Conservation (phyloP, 306 rosid species). For the Crataegus laevigata region DNA sequence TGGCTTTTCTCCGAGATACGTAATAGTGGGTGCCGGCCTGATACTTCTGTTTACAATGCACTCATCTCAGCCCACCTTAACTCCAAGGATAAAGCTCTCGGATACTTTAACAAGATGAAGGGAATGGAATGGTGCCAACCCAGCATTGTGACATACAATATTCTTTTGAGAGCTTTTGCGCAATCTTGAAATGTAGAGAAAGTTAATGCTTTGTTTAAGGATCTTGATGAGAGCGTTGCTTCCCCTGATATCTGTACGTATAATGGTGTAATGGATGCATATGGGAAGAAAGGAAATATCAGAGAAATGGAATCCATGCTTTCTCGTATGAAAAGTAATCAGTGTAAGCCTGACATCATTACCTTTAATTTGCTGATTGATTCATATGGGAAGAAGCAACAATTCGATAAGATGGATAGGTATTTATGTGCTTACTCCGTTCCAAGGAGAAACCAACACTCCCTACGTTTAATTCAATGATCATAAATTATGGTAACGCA, state of each 20-base stretch:
- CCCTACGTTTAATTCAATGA: conserved; percentile 91
- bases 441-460: conserved; percentile 77
- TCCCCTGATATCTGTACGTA: conserved; percentile 70
- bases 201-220: conserved; percentile 68
- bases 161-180: conserved; percentile 82
- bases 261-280: conserved; percentile 97
- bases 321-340: conserved; percentile 67
- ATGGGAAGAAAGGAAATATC: conserved; percentile 79
- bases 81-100: conserved; percentile 58
- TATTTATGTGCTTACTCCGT: conserved; percentile 64
- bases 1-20: conserved; percentile 99
- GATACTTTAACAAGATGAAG: conserved; percentile 90
- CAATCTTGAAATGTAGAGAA: conserved; percentile 56
- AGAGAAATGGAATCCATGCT: conserved; percentile 82
- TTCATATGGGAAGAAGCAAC: conserved; percentile 88
- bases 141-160: conserved; percentile 75
- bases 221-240: conserved; percentile 70
- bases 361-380: conserved; percentile 78
- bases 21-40: conserved; percentile 75
- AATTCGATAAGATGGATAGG: conserved; percentile 95
- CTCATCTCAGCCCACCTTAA: conserved; percentile 89
- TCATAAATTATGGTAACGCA: conserved; percentile 87
- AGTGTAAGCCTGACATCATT: conserved; percentile 71
- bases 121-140: conserved; percentile 85
- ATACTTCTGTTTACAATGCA: conserved; percentile 84